Conservation (phyloP, 148 eudicot species). For the Cornus florida region DNA sequence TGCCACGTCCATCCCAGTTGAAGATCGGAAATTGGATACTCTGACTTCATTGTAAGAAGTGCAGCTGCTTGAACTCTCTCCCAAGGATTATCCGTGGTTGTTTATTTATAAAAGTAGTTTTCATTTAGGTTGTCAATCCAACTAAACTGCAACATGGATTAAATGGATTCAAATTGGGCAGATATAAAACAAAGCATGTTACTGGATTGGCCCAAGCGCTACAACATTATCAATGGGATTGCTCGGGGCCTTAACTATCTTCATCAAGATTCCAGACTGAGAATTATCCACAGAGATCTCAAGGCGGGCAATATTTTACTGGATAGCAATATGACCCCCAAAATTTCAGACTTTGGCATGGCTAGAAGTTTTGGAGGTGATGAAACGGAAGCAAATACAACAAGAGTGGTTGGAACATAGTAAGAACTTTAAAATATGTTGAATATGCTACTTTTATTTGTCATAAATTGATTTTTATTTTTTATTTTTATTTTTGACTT, state of each 20-base stretch:
- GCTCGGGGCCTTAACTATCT: conserved; percentile 3
- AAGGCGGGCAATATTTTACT: conserved; percentile 14
- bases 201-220: conserved; percentile 10
- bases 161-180: neutral
- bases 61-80: too few relatives aligned
- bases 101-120: too few relatives aligned
- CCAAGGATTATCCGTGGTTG: too few relatives aligned
- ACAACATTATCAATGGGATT: conserved; percentile 4
- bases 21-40: too few relatives aligned
- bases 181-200: neutral
- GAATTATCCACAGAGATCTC: conserved; percentile 15
- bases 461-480: neutral
- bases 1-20: too few relatives aligned
- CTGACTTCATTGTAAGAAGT: too few relatives aligned
- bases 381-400: conserved; percentile 1
- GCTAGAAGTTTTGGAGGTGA: conserved; percentile 8
- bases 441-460: neutral
- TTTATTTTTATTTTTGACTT: neutral
- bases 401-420: conserved; percentile 10
- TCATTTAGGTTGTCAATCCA: too few relatives aligned
- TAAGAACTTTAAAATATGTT: neutral
- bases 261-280: conserved; percentile 1
- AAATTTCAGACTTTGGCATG: conserved; percentile 8
- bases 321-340: neutral
- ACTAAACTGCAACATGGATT: too few relatives aligned